These are phyloP conservation scores for Tympanopsis confertula DNA, from an alignment of 2,329 filamentous ascomycete genomes.

Conservation along the genomic window DNA sequence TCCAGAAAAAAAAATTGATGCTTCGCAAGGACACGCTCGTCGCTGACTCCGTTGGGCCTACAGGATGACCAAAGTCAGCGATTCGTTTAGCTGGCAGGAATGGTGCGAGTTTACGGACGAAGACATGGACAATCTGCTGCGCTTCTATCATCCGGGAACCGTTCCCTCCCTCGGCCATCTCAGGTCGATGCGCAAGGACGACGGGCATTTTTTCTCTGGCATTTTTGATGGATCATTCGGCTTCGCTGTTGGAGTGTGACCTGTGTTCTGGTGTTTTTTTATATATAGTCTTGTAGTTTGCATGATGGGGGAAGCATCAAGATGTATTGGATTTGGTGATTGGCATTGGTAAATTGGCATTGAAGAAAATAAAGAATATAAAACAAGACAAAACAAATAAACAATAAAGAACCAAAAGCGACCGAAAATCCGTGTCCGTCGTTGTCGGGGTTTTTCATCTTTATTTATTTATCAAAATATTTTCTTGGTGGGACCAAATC, in stretches of 20 bases:
- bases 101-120: constrained; percentile 71
- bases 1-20: constrained; percentile 1
- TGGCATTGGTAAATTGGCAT: no score
- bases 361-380: no score
- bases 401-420: no score
- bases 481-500: no score
- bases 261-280: background rate
- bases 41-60: constrained; percentile 2
- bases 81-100: constrained; percentile 74
- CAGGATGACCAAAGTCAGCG: constrained; percentile 88
- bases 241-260: constrained; percentile 35
- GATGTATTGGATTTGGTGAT: background rate
- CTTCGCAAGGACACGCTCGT: background rate
- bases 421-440: no score
- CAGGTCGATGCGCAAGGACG: constrained; percentile 37
- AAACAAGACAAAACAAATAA: no score
- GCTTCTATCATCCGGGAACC: constrained; percentile 52
- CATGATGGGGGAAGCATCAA: background rate
- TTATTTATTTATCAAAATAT: no score
- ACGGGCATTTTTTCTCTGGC: constrained; percentile 31
- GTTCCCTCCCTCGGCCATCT: constrained; percentile 44
- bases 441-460: no score
- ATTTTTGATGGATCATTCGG: constrained; percentile 48
- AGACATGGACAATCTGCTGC: constrained; percentile 71
- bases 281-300: background rate